phyloP scores from a whole-genome alignment of 2,329 filamentous ascomycete genomes.

The Lecanoromycetidae sp. region DNA sequence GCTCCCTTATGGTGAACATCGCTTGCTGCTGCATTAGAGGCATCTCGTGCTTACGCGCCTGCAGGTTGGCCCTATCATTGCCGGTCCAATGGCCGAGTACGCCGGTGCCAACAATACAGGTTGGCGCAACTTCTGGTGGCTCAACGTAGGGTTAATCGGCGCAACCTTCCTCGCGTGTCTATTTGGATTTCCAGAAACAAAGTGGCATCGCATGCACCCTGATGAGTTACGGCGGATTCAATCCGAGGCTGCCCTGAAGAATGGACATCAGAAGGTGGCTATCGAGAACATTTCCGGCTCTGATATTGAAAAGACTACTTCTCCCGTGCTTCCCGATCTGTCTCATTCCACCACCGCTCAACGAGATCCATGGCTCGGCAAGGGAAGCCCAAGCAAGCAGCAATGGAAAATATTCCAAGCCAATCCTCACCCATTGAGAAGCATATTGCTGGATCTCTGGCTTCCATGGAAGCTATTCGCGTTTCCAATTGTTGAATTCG shows the following conservation, averaged over 20 bases:
- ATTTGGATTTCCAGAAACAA: slow-evolving; percentile 53
- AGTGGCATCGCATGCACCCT: slow-evolving; percentile 39
- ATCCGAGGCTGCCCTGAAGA: slow-evolving; percentile 1
- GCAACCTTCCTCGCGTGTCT: slow-evolving; percentile 40
- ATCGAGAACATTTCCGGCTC: slow-evolving; percentile 5
- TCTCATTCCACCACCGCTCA: slow-evolving; percentile 25
- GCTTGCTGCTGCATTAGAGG: background rate
- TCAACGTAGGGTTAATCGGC: slow-evolving; percentile 46
- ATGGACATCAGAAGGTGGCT: slow-evolving; percentile 7
- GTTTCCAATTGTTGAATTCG: slow-evolving; percentile 52
- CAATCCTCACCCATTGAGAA: slow-evolving; percentile 32
- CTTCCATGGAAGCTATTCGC: slow-evolving; percentile 50
- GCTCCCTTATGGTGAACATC: slow-evolving; percentile 41
- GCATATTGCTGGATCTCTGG: slow-evolving; percentile 44
- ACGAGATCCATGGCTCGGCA: slow-evolving; percentile 43
- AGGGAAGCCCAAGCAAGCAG: slow-evolving; percentile 40
- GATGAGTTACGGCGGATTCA: slow-evolving; percentile 16
- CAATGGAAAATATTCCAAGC: slow-evolving; percentile 46
- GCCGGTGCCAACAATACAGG: slow-evolving; percentile 35
- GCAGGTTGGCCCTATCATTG: slow-evolving; percentile 43
- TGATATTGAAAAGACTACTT: slow-evolving; percentile 17
- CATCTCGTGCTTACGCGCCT: slow-evolving; percentile 20
- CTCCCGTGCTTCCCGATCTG: slow-evolving; percentile 13
- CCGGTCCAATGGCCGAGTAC: slow-evolving; percentile 48
- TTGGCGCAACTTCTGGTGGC: slow-evolving; percentile 56